Evolutionary conservation across 2,329 filamentous ascomycete genomes (phyloP).

Genomic region (Achaetomium macrosporum): DNA sequence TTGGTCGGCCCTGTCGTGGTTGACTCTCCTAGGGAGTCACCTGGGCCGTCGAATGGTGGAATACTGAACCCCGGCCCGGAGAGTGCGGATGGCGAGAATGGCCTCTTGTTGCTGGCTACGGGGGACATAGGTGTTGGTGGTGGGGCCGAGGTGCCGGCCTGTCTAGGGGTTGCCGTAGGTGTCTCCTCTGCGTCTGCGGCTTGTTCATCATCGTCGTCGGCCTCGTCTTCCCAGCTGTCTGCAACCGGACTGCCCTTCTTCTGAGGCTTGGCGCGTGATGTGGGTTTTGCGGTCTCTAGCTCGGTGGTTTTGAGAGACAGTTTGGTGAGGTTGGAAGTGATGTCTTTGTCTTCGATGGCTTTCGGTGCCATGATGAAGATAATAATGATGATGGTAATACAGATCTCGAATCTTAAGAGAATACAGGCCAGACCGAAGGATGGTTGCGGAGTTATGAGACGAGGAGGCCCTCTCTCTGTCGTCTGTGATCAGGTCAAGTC

Average conservation of each 20-base stretch:
- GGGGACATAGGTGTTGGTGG: slow-evolving; percentile 63
- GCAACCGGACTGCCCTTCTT: slow-evolving; percentile 22
- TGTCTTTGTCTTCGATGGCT: slow-evolving; percentile 14
- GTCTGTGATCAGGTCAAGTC: no score
- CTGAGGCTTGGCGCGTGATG: slow-evolving; percentile 7
- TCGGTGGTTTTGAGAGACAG: slow-evolving; percentile 21
- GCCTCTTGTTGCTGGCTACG: slow-evolving; percentile 26
- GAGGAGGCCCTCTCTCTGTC: no score
- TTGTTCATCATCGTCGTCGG: slow-evolving; percentile 6
- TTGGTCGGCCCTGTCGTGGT: slow-evolving; percentile 9
- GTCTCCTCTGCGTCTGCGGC: slow-evolving; percentile 8
- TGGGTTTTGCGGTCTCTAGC: slow-evolving; percentile 10
- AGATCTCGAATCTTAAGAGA: neutral
- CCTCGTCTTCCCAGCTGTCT: slow-evolving; percentile 28
- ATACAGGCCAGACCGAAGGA: neutral
- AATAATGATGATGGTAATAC: neutral
- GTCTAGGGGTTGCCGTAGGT: slow-evolving; percentile 2
- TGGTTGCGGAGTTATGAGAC: neutral
- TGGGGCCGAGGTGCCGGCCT: slow-evolving; percentile 41
- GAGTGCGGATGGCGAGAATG: slow-evolving; percentile 24
- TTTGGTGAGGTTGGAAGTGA: slow-evolving; percentile 21
- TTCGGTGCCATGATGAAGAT: slow-evolving; percentile 16
- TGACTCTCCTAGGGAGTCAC: neutral
- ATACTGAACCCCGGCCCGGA: slow-evolving; percentile 10
- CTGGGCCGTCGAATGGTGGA: slow-evolving; percentile 13